Base-by-base conservation (phyloP, 768 basidiomycete species). In the Russula dissimulans region DNA sequence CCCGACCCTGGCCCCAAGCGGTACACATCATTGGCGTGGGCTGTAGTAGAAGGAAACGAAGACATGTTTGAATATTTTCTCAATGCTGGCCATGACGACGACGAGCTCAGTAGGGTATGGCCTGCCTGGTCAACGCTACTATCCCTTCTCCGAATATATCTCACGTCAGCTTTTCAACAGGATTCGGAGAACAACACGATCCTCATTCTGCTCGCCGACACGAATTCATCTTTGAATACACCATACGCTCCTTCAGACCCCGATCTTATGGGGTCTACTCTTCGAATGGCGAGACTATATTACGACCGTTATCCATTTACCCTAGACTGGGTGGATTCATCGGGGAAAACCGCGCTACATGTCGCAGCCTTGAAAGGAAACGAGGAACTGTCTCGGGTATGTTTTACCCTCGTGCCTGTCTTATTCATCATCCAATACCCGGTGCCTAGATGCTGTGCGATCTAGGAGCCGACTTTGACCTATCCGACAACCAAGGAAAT, bases 51-150 rank as follows among this genome's bases (percentile, higher is more conserved):
- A 42, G 92, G 90, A 0, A 85, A 91, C 62, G 87, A 95, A 69
- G 94, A 95, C 69, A 93, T 91, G 1, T 97, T 95, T 66, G 93
- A 97, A 68, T 97, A 87, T 73, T 77, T 97, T 56, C 76, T 95
- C 54, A 81, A 78, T 63, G 83, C 81, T 22, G 92, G 92, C 36
- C 95, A 97, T 70, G 95, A 97, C 70, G 94, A 97, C 69, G 86
- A 89, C 58, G 95, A 97, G 72, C 76, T 93, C 61, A 94, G 88
- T 74, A 84, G 83, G 79, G 95, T 94, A 69, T 67, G 86, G 77
- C 47, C 48, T n/a, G 31, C 36, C 4, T 41, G 4, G 56, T 32
- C 17, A 26, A 26, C 22, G 22, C 22, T 26, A 26, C 22, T 26
- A 26, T 26, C 14, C 15, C 38, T 18, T 29, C 17, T 50, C n/a